Percentiles rank a stretch among this genome's conserved stretches.
These are phyloP conservation scores for Ophiostoma triangulosporum DNA, from an alignment of 2,329 filamentous ascomycete species.

Conservation along the genomic window DNA sequence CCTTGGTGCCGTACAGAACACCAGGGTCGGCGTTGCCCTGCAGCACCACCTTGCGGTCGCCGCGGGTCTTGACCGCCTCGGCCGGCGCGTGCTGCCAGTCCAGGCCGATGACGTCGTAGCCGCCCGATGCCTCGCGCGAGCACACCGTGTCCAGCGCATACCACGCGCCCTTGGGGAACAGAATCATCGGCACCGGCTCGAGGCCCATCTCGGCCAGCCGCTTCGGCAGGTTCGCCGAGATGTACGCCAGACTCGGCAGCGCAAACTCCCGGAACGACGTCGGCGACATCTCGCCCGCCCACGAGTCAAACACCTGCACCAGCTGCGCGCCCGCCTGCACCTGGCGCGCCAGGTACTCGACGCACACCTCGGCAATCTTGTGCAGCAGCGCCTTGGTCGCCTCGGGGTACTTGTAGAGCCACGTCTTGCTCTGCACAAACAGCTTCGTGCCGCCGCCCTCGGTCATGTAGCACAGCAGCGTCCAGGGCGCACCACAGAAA, in stretches of 20 bases:
- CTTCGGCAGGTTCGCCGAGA: slow-evolving; percentile 65
- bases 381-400: slow-evolving; percentile 70
- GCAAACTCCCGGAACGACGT: slow-evolving; percentile 72
- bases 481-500: slow-evolving; percentile 96
- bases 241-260: slow-evolving; percentile 74
- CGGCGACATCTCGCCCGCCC: slow-evolving; percentile 88
- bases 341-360: slow-evolving; percentile 86
- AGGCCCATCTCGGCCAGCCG: slow-evolving; percentile 61
- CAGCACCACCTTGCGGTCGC: slow-evolving; percentile 59
- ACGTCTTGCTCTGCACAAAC: slow-evolving; percentile 88
- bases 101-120: slow-evolving; percentile 86
- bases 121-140: slow-evolving; percentile 33
- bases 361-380: slow-evolving; percentile 88
- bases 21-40: slow-evolving; percentile 96
- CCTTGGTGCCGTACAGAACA: slow-evolving; percentile 71
- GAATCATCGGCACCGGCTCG: slow-evolving; percentile 84
- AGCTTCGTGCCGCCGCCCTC: slow-evolving; percentile 93
- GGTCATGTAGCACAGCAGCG: slow-evolving; percentile 96
- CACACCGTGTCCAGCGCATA: slow-evolving; percentile 82
- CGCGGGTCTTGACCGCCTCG: slow-evolving; percentile 67
- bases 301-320: slow-evolving; percentile 95
- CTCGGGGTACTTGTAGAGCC: slow-evolving; percentile 81
- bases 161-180: slow-evolving; percentile 97
- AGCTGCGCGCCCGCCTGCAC: slow-evolving; percentile 88
- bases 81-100: slow-evolving; percentile 91